Base-by-base conservation (phyloP, 1,139 yeast genomes). In the Sugiyamaella castrensis region DNA sequence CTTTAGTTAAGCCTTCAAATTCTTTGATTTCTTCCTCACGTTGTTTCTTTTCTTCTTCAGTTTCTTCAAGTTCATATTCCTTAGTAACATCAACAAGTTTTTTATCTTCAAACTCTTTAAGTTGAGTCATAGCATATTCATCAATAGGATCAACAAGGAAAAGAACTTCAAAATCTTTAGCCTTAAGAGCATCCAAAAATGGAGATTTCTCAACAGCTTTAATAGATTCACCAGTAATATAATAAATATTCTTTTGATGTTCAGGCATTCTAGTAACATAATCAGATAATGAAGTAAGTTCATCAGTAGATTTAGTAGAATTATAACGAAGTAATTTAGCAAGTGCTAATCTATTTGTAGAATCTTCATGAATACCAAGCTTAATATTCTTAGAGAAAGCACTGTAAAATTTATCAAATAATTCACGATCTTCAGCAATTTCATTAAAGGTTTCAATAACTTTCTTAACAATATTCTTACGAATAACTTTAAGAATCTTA, bases 191-290 rank as follows among this genome's bases (percentile, higher is more conserved):
- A 69, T 94, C 98, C 75, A 94, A 83, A 87, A 94, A 94, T 74
- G 99, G 99, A 64, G 98, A 92, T 76, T 89, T 87, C 79, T 92
- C 97, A 69, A 94, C 96, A 64, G 96, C 91, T 84, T 92, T 91
- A 71, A 88, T 74, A 53, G 96, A 83, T 80, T 94, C 98, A 84
- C 98, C 99, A 71, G 98, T 92, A 73, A 92, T 92, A 84, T 81
- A 92, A 84, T 92, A 92, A 69, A 92, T 88, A 81, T 94, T 92
- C 94, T 94, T 91, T 81, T 92, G 99, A 80, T 88, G 97, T 77
- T 88, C 97, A 73, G 94, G 96, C 99, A 92, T 92, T 79, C 98
- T 88, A 63, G 98, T 92, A 60, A 94, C 95, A 77, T 92, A 92
- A 77, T 92, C 99, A 65, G 94, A 76, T 70, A 92, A 81, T 44